Evolutionary conservation across 208 protist genomes (phyloP), one percentile per base, ranked within the genome.

Genomic region (Leishmania gerbilli): DNA sequence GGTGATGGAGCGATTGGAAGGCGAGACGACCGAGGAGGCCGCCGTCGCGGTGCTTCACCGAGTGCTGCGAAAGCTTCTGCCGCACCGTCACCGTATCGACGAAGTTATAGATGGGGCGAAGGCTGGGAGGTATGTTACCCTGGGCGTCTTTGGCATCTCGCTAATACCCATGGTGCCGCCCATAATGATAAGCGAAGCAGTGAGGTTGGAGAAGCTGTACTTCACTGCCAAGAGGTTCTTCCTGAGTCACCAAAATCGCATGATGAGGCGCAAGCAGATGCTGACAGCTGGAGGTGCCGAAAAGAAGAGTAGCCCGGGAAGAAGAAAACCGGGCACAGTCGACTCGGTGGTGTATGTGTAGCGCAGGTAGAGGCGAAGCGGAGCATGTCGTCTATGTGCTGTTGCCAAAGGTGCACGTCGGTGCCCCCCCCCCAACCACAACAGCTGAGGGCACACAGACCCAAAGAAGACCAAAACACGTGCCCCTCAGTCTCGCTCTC

Each of bases 81-180:
- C 47, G 45, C n/a, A 79, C 45, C 78, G 8, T 7, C 68, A 42
- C 45, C 3, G 40, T 7, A 47, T 64, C 71, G 64, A 15, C 37
- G 19, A 72, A 2, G 31, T 40, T 7, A 0, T 7, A 1, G 45
- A 27, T 11, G 24, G 8, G 31, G 11, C 27, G 15, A 42, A 62
- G 15, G 11, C 13, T 8, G 11, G 6, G 0, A 17, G 72, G 31
- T 5, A 56, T 3, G n/a, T 82, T 15, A 68, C 47, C 6, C 17
- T 80, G 21, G 7, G 27, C 6, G 49, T 77, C 21, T 76, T 40
- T 51, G 68, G 27, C 45, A 47, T 40, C 45, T 79, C 47, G 0
- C 37, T n/a, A 47, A 37, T 86, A 27, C 60, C 37, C n/a, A 82
- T 86, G 78, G 69, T 86, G 3, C 82, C 82, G 13, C 77, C 82